Evolutionary conservation across 2,329 filamentous ascomycete genomes (phyloP), one percentile per base, ranked within the genome.

Genomic region (Xylaria arbuscula): DNA sequence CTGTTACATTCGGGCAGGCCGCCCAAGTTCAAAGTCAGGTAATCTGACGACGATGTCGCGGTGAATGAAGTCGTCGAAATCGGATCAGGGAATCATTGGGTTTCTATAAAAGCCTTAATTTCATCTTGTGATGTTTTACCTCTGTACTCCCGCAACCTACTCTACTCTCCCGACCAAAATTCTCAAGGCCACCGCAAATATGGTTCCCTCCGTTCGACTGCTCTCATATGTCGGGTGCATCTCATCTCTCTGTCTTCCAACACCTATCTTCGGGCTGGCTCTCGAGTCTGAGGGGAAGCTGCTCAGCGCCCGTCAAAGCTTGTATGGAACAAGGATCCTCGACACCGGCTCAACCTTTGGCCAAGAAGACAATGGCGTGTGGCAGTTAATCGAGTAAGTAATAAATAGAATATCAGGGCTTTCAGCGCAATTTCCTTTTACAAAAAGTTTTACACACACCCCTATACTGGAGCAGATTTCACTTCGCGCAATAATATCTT

Each of bases 331-430:
- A 11, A 56, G 48, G 53, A 65, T 65, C 22, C 42, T 64, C 24
- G 61, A 61, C 9, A 53, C 62, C 1, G 62, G 57, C 5, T 61
- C 61, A n/a, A 68, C 56, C 2, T 68, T 64, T 22, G 47, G 32
- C 22, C 22, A 51, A n/a, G 66, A 68, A 28, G 47, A 40, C 17
- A 68, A 68, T 24, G 66, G 66, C 19, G 66, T 65, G 10, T 68
- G 61, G 66, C 66, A 68, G 15, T 48, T 68, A 13, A 62, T 68
- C 45, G 66, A 68, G 66, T 68, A 38, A 61, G 66, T 60, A 28
- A 19, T 13, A 40, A 28, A 19, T 13, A 40, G 1, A 45, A 51
- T 22, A 4, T 3, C 10, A 10, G n/a, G 5, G 13, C 17, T 42
- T 2, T 7, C 32, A 0, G n/a, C 8, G 19, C 45, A 51, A 13